Percentiles rank a stretch among this genome's conserved stretches.
Evolutionary conservation across 2,329 filamentous ascomycete species (phyloP).

Genomic region (Apiospora saccharicola): DNA sequence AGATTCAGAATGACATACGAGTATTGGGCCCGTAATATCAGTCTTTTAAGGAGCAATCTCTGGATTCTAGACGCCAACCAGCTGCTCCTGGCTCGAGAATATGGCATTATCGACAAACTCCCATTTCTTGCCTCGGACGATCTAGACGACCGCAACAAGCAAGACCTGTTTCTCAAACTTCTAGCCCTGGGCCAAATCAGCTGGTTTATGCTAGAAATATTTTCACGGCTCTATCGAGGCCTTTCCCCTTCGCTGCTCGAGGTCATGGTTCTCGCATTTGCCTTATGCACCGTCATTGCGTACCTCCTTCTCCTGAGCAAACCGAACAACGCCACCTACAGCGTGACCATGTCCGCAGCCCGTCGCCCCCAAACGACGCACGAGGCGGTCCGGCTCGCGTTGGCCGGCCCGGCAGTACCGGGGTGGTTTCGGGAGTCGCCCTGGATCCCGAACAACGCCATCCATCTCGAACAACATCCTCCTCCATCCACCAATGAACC

Average conservation of each 20-base stretch:
- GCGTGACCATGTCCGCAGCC: neutral
- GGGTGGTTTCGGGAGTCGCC: neutral
- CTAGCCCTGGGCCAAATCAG: conserved; percentile 30
- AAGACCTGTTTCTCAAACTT: conserved; percentile 36
- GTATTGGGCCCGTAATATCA: neutral
- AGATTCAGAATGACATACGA: neutral
- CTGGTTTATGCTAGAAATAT: neutral
- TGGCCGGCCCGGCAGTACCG: neutral
- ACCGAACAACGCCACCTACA: neutral
- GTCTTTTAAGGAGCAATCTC: neutral
- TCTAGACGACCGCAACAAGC: conserved; percentile 36
- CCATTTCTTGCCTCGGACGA: conserved; percentile 32
- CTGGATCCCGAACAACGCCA: neutral
- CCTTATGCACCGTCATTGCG: neutral
- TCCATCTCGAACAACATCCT: neutral
- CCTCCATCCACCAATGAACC: too few relatives aligned
- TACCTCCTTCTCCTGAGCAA: neutral
- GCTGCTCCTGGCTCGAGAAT: conserved; percentile 31
- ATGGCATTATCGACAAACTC: conserved; percentile 33
- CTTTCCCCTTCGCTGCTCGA: neutral
- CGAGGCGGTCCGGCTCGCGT: neutral
- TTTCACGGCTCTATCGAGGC: neutral
- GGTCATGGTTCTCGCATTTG: neutral
- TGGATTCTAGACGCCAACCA: conserved; percentile 34
- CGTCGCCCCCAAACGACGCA: neutral